A percentile compares a stretch with the other conserved stretches of the same genome.
Evolutionary conservation across 2,329 filamentous ascomycete species (phyloP).

Genomic region (Fusarium veterinarium): DNA sequence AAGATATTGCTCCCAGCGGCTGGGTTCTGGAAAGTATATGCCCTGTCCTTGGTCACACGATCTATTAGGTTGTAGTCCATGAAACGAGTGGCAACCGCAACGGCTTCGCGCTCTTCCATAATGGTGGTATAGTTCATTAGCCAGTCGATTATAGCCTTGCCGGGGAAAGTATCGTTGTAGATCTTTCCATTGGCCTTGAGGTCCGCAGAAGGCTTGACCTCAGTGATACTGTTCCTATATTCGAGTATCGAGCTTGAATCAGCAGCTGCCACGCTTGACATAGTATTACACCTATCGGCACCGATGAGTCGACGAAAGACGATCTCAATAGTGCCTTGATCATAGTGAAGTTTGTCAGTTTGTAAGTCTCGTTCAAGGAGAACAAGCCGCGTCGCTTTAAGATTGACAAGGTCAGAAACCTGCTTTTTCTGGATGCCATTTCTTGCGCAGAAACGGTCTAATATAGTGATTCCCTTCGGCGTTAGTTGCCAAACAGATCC

Average conservation of each 20-base stretch:
- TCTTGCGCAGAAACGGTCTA: conserved; percentile 90
- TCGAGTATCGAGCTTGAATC: conserved; percentile 94
- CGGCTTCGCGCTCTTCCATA: conserved; percentile 87
- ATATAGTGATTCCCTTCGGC: conserved; percentile 90
- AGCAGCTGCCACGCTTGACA: conserved; percentile 76
- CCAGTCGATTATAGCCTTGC: conserved; percentile 91
- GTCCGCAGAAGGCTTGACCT: conserved; percentile 92
- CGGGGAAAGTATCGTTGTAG: conserved; percentile 87
- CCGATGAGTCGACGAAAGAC: conserved; percentile 94
- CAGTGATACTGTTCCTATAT: conserved; percentile 88
- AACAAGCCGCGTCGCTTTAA: conserved; percentile 87
- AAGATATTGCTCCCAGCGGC: conserved; percentile 69
- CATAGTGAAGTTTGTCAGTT: conserved; percentile 89
- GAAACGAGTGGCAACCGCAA: conserved; percentile 85
- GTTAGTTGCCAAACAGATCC: conserved; percentile 95
- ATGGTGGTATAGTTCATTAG: conserved; percentile 97
- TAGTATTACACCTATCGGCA: conserved; percentile 83
- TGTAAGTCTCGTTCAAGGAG: conserved; percentile 86
- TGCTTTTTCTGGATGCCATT: conserved; percentile 97
- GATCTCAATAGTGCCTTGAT: conserved; percentile 90
- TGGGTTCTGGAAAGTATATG: conserved; percentile 71
- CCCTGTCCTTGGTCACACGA: conserved; percentile 74
- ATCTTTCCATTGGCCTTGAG: conserved; percentile 82
- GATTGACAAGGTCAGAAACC: conserved; percentile 83
- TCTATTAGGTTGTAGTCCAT: conserved; percentile 86